A percentile compares a stretch with the other conserved stretches of the same genome.
These are phyloP conservation scores for Marasmius oreades DNA, from an alignment of 1,284 basidiomycete genomes.

Conservation along the genomic window DNA sequence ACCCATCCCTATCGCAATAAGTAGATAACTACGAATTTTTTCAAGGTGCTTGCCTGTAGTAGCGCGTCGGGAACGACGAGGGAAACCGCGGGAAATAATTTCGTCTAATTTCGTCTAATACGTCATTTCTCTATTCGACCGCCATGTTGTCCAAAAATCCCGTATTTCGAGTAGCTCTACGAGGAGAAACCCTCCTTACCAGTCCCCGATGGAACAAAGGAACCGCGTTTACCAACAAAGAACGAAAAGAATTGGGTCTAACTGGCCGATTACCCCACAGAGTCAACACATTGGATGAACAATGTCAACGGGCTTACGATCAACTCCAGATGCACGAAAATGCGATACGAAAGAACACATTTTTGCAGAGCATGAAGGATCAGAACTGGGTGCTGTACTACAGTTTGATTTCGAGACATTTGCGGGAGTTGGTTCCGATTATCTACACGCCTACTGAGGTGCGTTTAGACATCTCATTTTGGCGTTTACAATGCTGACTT, in stretches of 20 bases:
- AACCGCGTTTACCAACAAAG: constrained; percentile 65
- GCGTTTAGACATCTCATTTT: constrained; percentile 13
- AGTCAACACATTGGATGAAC: constrained; percentile 74
- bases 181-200: constrained; percentile 58
- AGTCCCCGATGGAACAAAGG: constrained; percentile 71
- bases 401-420: constrained; percentile 53
- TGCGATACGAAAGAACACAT: constrained; percentile 66
- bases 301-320: constrained; percentile 67
- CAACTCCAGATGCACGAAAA: constrained; percentile 51
- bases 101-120: background rate
- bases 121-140: background rate
- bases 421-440: constrained; percentile 73
- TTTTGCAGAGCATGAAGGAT: constrained; percentile 66
- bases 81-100: too few species aligned
- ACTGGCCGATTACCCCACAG: constrained; percentile 75
- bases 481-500: background rate
- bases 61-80: too few species aligned
- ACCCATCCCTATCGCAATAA: too few species aligned
- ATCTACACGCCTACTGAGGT: constrained; percentile 74
- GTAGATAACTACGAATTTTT: too few species aligned
- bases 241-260: constrained; percentile 70
- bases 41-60: too few species aligned
- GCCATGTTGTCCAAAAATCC: background rate
- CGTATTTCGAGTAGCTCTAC: constrained; percentile 43
- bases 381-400: constrained; percentile 81